Evolutionary conservation across 495 filamentous ascomycete species (phyloP).

Genomic region (Aspergillus biplanus): DNA sequence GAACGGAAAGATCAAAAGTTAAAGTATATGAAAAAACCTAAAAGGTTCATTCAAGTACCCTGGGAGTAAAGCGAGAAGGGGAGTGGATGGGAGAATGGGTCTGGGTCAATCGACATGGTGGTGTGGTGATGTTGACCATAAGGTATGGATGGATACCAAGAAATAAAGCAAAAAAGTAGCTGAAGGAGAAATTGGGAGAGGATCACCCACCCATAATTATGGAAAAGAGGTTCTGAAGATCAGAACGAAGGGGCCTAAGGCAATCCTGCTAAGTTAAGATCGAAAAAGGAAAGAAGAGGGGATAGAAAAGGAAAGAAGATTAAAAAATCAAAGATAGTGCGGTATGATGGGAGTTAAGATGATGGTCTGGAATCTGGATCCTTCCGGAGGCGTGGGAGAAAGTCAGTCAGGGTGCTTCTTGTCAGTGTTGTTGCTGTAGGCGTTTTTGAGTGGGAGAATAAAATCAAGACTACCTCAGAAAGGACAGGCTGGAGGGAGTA

Average conservation of each 20-base stretch:
- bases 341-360: conserved; percentile 8
- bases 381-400: background rate
- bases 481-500: background rate
- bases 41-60: background rate
- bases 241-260: conserved; percentile 16
- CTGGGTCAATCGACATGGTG: conserved; percentile 1
- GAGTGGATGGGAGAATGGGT: background rate
- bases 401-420: background rate
- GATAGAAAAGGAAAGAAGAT: conserved; percentile 4
- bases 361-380: conserved; percentile 13
- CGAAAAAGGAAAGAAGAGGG: conserved; percentile 5
- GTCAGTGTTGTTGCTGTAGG: conserved; percentile 8
- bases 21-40: background rate
- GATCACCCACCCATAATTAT: conserved; percentile 35
- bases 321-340: background rate
- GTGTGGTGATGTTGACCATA: background rate
- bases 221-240: background rate
- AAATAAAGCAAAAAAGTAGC: background rate
- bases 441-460: conserved; percentile 10
- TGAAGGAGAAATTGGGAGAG: background rate
- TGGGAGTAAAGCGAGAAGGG: background rate
- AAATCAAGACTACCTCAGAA: conserved; percentile 1
- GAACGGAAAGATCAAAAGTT: background rate
- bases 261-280: conserved; percentile 16
- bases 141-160: background rate